Conservation (phyloP, 495 filamentous ascomycete species). For the Trichoderma erinaceum region DNA sequence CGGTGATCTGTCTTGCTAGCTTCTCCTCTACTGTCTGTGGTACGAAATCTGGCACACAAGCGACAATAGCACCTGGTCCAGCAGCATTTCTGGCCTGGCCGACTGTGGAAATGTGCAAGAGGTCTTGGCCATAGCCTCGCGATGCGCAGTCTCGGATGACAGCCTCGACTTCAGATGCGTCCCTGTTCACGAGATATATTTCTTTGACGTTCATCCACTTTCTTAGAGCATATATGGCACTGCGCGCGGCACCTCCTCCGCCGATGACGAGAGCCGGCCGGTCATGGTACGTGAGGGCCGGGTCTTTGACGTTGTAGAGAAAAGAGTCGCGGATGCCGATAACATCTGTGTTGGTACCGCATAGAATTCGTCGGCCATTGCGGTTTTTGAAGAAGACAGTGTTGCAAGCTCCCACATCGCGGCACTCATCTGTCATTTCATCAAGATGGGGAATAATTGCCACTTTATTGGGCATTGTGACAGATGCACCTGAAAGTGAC, state of each 20-base stretch:
- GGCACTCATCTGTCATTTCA: constrained; percentile 59
- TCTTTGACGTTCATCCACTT: constrained; percentile 57
- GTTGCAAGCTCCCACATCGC: constrained; percentile 65
- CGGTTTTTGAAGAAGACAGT: constrained; percentile 57
- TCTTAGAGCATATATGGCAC: constrained; percentile 61
- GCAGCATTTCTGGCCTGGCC: constrained; percentile 51
- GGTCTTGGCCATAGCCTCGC: constrained; percentile 42
- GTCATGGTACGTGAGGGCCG: constrained; percentile 38
- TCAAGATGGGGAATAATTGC: constrained; percentile 63
- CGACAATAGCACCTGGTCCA: constrained; percentile 55
- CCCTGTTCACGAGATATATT: constrained; percentile 68
- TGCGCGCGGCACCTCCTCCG: constrained; percentile 64
- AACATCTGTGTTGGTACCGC: constrained; percentile 72
- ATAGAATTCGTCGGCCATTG: constrained; percentile 39
- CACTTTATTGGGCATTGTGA: constrained; percentile 74
- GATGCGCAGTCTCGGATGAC: constrained; percentile 52
- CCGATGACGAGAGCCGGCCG: constrained; percentile 57
- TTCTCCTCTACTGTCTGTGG: constrained; percentile 56
- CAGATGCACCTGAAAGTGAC: constrained; percentile 49
- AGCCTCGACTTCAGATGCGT: constrained; percentile 53
- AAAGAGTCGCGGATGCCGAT: constrained; percentile 66
- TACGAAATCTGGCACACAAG: constrained; percentile 63
- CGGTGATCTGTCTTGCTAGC: constrained; percentile 46
- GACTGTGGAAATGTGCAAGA: constrained; percentile 51
- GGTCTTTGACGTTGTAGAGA: constrained; percentile 46